Evolutionary conservation across 306 rosid genomes (phyloP).

Genomic region (Cicer bijugum): DNA sequence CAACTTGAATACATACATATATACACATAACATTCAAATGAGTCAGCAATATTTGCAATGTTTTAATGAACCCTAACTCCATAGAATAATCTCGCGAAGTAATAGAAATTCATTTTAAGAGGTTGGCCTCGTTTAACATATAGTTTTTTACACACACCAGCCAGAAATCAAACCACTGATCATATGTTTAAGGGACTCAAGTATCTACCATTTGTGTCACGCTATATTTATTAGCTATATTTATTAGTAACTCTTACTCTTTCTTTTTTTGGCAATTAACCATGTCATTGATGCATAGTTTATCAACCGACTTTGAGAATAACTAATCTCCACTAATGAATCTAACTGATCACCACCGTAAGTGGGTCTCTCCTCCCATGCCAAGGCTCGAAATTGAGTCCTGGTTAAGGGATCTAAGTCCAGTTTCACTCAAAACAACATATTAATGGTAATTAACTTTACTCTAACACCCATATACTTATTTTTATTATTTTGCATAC

Average conservation of each 20-base stretch:
- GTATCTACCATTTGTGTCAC: not conserved
- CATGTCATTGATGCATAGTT: too few species aligned
- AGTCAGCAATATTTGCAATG: not conserved
- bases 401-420: too few species aligned
- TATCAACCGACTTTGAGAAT: too few species aligned
- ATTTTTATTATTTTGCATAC: not conserved
- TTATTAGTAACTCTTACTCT: too few species aligned
- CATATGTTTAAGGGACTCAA: not conserved
- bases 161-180: not conserved
- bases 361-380: too few species aligned
- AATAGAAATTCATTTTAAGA: not conserved
- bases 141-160: not conserved
- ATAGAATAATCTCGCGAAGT: not conserved
- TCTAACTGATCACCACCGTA: too few species aligned
- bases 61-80: not conserved
- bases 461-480: not conserved
- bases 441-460: not conserved
- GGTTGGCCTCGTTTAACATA: not conserved
- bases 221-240: too few species aligned
- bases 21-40: not conserved
- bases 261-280: too few species aligned
- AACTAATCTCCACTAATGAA: too few species aligned
- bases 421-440: too few species aligned
- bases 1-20: not conserved
- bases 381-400: too few species aligned